Conservation (phyloP, 768 basidiomycete genomes). For the Lanmaoa pseudosensibilis region DNA sequence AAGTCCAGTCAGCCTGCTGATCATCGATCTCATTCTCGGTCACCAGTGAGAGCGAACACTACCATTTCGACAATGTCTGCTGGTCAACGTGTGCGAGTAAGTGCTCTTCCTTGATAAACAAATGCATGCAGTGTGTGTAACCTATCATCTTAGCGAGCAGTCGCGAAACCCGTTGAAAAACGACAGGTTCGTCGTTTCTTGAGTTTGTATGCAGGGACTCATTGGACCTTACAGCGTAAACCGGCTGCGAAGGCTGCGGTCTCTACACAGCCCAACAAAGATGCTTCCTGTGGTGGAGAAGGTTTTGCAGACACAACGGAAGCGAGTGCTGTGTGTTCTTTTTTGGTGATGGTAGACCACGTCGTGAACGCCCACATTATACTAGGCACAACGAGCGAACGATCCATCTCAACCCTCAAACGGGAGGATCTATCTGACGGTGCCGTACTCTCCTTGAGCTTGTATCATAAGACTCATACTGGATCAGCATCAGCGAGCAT, state of each 20-base stretch:
- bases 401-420: neutral
- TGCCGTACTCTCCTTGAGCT: neutral
- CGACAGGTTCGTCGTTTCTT: neutral
- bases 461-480: neutral
- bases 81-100: neutral
- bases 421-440: neutral
- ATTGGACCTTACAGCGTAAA: neutral
- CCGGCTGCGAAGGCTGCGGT: neutral
- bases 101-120: neutral
- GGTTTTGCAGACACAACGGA: neutral
- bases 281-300: too few relatives aligned
- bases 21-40: neutral
- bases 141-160: neutral
- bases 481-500: neutral
- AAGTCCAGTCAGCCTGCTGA: neutral
- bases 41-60: neutral
- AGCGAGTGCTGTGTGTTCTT: neutral
- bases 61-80: neutral
- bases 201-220: neutral
- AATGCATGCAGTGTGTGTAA: neutral
- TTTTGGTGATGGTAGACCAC: neutral
- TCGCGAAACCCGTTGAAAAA: neutral
- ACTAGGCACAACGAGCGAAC: neutral
- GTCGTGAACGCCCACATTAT: neutral
- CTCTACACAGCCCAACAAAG: neutral